These are phyloP conservation scores for Kondoa malvinella DNA, from an alignment of 768 basidiomycete species.

Conservation along the genomic window DNA sequence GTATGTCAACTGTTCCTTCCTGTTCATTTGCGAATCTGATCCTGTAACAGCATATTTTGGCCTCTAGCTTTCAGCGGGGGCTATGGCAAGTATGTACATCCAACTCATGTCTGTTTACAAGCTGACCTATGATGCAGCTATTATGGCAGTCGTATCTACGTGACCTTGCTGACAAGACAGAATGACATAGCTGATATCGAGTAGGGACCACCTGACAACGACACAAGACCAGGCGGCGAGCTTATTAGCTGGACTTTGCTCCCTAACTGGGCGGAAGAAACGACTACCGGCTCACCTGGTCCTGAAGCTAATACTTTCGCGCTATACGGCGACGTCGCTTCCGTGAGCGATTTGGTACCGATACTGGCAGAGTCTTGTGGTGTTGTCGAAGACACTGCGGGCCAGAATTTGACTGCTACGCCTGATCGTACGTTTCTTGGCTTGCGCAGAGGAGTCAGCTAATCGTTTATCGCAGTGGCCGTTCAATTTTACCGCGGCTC, in stretches of 20 bases:
- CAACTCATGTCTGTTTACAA: neutral
- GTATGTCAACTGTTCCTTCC: conserved; percentile 11
- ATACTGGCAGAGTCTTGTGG: conserved; percentile 7
- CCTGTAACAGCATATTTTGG: neutral
- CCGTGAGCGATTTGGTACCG: conserved; percentile 13
- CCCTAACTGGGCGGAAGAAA: neutral
- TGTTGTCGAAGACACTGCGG: conserved; percentile 1
- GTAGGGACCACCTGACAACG: conserved; percentile 11
- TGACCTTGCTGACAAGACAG: too few relatives aligned
- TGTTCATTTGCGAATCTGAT: neutral
- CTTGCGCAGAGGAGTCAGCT: neutral
- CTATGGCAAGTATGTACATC: neutral
- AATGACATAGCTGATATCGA: neutral
- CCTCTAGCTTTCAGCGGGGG: neutral
- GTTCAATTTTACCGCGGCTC: conserved; percentile 16
- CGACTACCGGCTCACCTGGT: neutral
- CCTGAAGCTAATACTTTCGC: conserved; percentile 12
- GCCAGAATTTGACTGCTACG: conserved; percentile 9
- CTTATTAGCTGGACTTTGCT: conserved; percentile 14
- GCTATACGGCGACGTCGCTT: conserved; percentile 16
- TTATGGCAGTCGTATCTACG: conserved; percentile 11
- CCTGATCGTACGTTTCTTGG: conserved; percentile 8
- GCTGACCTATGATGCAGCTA: neutral
- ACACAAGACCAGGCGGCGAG: conserved; percentile 14
- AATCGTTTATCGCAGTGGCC: neutral